Base-by-base conservation (phyloP, 2,329 filamentous ascomycete species). In the Blastomyces gilchristii region DNA sequence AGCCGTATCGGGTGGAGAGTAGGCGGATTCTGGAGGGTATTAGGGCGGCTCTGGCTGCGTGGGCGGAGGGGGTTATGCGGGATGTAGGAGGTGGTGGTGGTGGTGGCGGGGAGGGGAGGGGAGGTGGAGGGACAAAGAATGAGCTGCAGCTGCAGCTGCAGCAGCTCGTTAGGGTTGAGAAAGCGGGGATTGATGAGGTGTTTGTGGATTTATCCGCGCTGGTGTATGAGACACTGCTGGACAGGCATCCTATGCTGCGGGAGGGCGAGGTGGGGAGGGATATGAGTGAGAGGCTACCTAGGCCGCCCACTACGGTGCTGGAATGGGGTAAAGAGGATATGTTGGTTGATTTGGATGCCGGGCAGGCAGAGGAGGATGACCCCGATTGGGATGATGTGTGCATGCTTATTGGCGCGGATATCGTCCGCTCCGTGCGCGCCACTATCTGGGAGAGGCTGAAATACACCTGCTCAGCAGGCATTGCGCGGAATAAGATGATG, bases 331-430 rank as follows among this genome's bases (percentile, higher is more conserved):
- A 87, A 0, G 72, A 73, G 56, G 91, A 96, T 77, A 88, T 86
- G n/a, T 78, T 96, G 62, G 81, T 95, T 18, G 90, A 92, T 71
- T 78, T 96, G 58, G 87, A 94, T 67, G 81, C 85, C 49, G 79
- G 80, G 31, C 84, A 91, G 65, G 83, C 84, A 12, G 92, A 96
- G 74, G 83, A 87, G 25, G 83, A 88, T 68, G 88, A 95, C 70
- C 90, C 91, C 0, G 94, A 99, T 76, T 99, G 94, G 94, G 93
- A 99, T 74, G 94, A 99, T 78, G 83, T 97, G 67, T 89, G 85
- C 18, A 89, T 96, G 72, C 80, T 90, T 39, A 85, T 97, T 70
- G 94, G 89, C 0, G 92, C 91, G 1, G 91, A 97, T 71, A 94
- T 97, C 69, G 86, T 97, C 43, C 85, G 90, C 25, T 82, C 85